Base-by-base conservation (phyloP, 2,329 filamentous ascomycete genomes). In the Mycocentrospora acerina region DNA sequence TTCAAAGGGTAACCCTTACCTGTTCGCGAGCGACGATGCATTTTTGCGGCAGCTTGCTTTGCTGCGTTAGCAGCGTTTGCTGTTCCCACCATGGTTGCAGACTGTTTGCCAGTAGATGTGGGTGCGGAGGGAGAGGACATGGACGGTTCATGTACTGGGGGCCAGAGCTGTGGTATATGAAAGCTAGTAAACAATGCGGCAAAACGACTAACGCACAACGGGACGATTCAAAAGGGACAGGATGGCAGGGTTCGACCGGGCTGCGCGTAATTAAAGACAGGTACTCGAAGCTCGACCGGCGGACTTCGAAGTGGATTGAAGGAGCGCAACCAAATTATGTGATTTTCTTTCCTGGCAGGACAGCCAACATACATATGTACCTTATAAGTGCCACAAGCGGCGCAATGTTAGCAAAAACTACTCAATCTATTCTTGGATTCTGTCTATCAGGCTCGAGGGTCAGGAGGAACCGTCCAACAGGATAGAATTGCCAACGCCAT, bases 1-100 rank as follows among this genome's bases (percentile, higher is more conserved):
- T 37, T 37, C 43, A 43, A 45, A 54, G 49, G 42, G 37, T 46
- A 56, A 49, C 41, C 80, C 85, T 64, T 79, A 95, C 90, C 90
- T 82, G 90, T 94, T 72, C 91, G 83, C 70, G 91, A 96, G 63
- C 91, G 82, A 68, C 90, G 84, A 71, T 96, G 91, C 83, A 93
- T 90, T 76, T 95, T 91, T 60, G 82, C 73, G 71, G 87, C 85
- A 63, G 80, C 74, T 72, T 57, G 57, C 55, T 74, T 76, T 48
- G 71, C 64, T 43, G 62, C 44, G 40, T 59, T 88, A 50, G 80
- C 67, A 60, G 75, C 60, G 42, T 65, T 66, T 32, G 67, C 70
- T 51, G 71, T 67, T 38, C 72, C 75, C 51, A 72, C 71, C 70
- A 77, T 77, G 53, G 70, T 78, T 50, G 71, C 60, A 54, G 66